These are phyloP conservation scores for Penicillium sp. DNA, from an alignment of 2,329 filamentous ascomycete species.

Conservation along the genomic window DNA sequence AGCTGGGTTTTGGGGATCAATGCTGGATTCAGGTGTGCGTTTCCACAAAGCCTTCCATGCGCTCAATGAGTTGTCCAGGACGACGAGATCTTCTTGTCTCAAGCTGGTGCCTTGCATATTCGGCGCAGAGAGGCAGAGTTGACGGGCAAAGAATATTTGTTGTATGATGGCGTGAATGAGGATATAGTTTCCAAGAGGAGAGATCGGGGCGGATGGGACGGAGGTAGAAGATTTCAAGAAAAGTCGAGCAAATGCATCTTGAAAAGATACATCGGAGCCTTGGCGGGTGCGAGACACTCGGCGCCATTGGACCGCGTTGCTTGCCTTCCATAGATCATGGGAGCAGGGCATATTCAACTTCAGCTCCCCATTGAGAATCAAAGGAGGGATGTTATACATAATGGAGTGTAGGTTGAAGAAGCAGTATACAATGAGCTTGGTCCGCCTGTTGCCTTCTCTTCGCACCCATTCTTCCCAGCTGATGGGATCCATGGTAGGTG, in stretches of 20 bases:
- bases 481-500: constrained; percentile 42
- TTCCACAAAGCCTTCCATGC: constrained; percentile 57
- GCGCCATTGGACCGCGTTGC: constrained; percentile 52
- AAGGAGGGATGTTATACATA: constrained; percentile 61
- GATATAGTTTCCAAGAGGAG: constrained; percentile 56
- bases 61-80: constrained; percentile 49
- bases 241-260: constrained; percentile 47
- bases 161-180: constrained; percentile 57
- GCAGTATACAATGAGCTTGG: constrained; percentile 58
- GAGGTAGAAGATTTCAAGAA: constrained; percentile 42
- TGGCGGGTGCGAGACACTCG: constrained; percentile 37
- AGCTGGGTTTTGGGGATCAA: constrained; percentile 55
- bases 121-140: constrained; percentile 48
- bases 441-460: constrained; percentile 55
- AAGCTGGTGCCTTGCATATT: constrained; percentile 44
- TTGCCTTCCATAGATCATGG: constrained; percentile 57
- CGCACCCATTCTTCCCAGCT: constrained; percentile 55
- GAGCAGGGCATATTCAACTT: constrained; percentile 56
- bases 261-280: constrained; percentile 41
- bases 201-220: constrained; percentile 40
- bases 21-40: constrained; percentile 52
- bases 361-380: constrained; percentile 57
- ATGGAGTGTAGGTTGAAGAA: constrained; percentile 63
- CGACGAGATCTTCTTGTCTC: constrained; percentile 45
- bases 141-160: constrained; percentile 54